phyloP scores from a whole-genome alignment of 1,139 yeast genomes.

The Suhomyces atakaporum region DNA sequence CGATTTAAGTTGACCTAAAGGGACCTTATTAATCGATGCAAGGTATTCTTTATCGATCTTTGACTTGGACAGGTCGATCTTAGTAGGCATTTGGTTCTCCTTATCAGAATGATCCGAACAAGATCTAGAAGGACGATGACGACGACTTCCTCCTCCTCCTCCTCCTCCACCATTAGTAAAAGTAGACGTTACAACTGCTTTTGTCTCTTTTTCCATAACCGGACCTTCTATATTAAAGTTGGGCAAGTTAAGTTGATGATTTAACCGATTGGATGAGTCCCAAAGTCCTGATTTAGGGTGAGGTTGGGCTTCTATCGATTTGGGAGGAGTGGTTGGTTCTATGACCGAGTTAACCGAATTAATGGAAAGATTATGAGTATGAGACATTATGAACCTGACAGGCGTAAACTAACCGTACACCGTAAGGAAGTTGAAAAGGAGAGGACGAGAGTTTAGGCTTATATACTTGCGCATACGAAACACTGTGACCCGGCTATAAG shows the following conservation, averaged over 20 bases:
- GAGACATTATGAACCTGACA: constrained; percentile 22
- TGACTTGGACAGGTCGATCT: constrained; percentile 5
- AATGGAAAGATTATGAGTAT: constrained; percentile 39
- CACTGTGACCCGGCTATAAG: constrained; percentile 8
- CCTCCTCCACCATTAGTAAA: no score
- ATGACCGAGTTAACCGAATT: constrained; percentile 39
- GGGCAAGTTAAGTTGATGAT: constrained; percentile 31
- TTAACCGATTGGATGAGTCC: constrained; percentile 32
- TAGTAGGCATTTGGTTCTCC: constrained; percentile 9
- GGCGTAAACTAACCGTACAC: no score
- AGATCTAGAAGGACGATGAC: constrained; percentile 6
- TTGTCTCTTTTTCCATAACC: not conserved
- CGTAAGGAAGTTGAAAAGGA: constrained; percentile 1
- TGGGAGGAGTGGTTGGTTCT: constrained; percentile 47
- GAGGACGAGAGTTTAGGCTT: constrained; percentile 2
- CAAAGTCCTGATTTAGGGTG: constrained; percentile 26
- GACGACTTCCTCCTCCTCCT: constrained; percentile 2
- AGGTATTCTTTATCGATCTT: constrained; percentile 49
- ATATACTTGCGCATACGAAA: constrained; percentile 7
- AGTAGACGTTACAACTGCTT: no score
- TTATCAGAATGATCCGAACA: constrained; percentile 11
- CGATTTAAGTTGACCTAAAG: constrained; percentile 35
- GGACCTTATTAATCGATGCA: constrained; percentile 38
- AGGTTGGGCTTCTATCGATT: constrained; percentile 8
- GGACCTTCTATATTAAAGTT: constrained; percentile 27